A percentile compares a stretch with the other conserved stretches of the same genome.
Evolutionary conservation across 208 protist genomes (phyloP).

Genomic region (Balamuthia mandrillaris): DNA sequence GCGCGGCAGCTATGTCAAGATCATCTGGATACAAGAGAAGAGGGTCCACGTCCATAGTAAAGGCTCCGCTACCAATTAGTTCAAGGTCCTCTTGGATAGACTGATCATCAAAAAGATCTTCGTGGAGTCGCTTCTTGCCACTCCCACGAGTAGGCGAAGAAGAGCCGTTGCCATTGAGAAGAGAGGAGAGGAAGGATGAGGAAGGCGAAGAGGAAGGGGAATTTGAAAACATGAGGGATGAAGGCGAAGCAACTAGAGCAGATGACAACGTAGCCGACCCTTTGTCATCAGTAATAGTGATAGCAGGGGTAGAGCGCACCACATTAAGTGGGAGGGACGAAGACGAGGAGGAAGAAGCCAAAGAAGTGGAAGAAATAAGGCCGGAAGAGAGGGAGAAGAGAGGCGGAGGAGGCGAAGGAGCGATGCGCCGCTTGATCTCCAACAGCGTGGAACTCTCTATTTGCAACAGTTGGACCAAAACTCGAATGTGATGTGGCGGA

Average conservation of each 20-base stretch:
- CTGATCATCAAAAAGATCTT: background rate
- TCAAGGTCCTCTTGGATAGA: conserved; percentile 29
- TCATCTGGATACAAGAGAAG: too few relatives aligned
- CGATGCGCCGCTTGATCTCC: conserved; percentile 49
- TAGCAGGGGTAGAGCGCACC: background rate
- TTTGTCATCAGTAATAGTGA: too few relatives aligned
- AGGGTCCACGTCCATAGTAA: too few relatives aligned
- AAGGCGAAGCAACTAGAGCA: too few relatives aligned
- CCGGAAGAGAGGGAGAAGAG: too few relatives aligned
- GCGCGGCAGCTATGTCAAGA: too few relatives aligned
- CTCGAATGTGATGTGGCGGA: conserved; percentile 40
- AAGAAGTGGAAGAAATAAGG: too few relatives aligned
- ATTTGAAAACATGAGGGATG: too few relatives aligned
- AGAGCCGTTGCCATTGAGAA: background rate
- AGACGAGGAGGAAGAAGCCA: background rate
- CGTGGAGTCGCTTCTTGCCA: background rate
- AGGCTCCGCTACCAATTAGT: background rate
- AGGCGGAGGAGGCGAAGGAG: conserved; percentile 13
- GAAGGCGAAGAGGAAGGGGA: conserved; percentile 7
- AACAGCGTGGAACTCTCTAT: conserved; percentile 47
- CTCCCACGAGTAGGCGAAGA: background rate
- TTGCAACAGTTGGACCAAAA: conserved; percentile 50
- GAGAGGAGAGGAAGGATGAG: background rate
- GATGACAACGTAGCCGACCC: too few relatives aligned
- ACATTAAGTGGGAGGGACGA: background rate